Conservation (phyloP, 345 rosid genomes). For the Gossypium arboreum region DNA sequence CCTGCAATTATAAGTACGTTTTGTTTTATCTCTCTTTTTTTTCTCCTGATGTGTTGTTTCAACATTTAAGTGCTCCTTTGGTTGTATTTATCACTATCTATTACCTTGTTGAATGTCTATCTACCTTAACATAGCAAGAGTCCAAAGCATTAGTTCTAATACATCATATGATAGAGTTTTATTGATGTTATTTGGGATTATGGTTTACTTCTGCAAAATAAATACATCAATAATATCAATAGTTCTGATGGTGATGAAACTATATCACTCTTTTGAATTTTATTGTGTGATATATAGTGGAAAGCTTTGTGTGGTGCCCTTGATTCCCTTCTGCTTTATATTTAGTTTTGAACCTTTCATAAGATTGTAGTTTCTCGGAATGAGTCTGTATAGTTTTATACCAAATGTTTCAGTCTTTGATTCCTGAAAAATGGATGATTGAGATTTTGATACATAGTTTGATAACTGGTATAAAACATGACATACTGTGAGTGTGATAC, state of each 20-base stretch:
- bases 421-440: neutral
- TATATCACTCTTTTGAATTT: neutral
- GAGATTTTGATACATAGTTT: no score
- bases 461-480: neutral
- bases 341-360: constrained; percentile 2
- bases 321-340: constrained; percentile 2
- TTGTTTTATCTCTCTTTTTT: neutral
- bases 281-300: neutral
- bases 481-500: neutral
- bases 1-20: constrained; percentile 42
- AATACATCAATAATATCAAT: neutral
- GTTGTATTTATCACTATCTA: neutral
- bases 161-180: neutral
- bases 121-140: neutral
- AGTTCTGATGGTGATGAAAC: neutral
- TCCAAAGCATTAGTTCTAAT: neutral
- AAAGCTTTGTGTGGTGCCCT: neutral
- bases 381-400: neutral
- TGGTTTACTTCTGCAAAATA: neutral
- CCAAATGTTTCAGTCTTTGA: neutral
- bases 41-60: neutral
- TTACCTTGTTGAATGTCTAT: neutral
- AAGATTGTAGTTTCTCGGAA: neutral
- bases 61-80: neutral
- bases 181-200: neutral